Evolutionary conservation across 257 asterid genomes (phyloP), one percentile per base, ranked within the genome.

Genomic region (Capsicum pubescens): DNA sequence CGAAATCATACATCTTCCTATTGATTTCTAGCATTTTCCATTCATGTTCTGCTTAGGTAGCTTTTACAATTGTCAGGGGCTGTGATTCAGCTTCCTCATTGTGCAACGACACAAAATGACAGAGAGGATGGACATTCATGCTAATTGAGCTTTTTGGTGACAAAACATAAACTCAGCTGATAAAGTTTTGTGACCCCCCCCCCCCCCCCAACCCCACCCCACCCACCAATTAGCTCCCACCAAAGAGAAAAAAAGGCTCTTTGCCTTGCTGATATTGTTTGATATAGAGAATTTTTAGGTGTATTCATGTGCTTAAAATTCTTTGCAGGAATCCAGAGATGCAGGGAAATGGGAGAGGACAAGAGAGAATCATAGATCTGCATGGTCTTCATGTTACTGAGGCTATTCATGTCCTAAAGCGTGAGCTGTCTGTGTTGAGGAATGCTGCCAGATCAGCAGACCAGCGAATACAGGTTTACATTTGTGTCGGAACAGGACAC

Each of bases 361-460:
- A 85, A 57, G 99, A 97, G 86, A 88, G 91, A 87, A 93, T 95
- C 91, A 97, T 97, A 69, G 99, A 97, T 86, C 95, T 97, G 82
- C 98, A 95, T 26, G 99, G 99, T 67, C 92, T 97, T 16, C 99
- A 97, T 52, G 98, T 95, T 84, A 93, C 87, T n/a, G 99, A 97
- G 86, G 99, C 98, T 16, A 90, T 97, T 66, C 97, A 95, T 9
- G 95, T 94, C 86, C 97, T 97, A 55, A 97, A 93, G 89, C 95
- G 96, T 9, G 99, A 97, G 90, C 94, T 97, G 82, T 89, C 96
- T 19, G 89, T 89, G 72, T 83, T 93, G 91, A 91, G 88, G 89
- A 95, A 92, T 44, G 95, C 96, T 55, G 99, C 99, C 56, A 89
- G 99, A 83, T 86, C 93, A 3, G 90, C 93, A 87, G 94, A 91